phyloP scores from a whole-genome alignment of 1,139 yeast species.

The Saccharomycopsis hybrid region DNA sequence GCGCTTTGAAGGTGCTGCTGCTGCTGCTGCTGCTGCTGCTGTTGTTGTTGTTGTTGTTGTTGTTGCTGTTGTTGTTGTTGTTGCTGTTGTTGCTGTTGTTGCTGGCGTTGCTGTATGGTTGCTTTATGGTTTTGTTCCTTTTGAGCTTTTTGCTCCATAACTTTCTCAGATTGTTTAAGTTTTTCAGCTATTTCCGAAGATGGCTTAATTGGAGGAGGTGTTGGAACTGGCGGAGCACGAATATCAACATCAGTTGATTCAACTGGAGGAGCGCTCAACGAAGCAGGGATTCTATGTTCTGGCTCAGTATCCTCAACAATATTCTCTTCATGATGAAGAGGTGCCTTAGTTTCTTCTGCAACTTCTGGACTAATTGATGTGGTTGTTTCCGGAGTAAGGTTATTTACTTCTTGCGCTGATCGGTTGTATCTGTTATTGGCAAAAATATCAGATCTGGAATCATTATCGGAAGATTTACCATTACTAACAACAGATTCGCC shows the following conservation, averaged over 20 bases:
- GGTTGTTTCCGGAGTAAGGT: background rate
- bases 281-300: background rate
- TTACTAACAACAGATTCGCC: too few relatives aligned
- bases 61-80: background rate
- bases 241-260: background rate
- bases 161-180: background rate
- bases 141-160: too few relatives aligned
- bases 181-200: background rate
- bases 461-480: too few relatives aligned
- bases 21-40: background rate
- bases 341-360: background rate
- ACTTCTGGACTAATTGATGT: constrained; percentile 2
- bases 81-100: background rate
- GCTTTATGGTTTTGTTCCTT: background rate
- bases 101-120: background rate
- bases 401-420: too few relatives aligned
- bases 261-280: background rate
- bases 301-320: background rate
- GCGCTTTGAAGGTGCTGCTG: too few relatives aligned
- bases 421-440: too few relatives aligned
- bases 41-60: background rate
- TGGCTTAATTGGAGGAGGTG: constrained; percentile 1
- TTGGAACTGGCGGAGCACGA: background rate
- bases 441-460: too few relatives aligned
- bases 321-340: too few relatives aligned